A percentile compares a stretch with the other conserved stretches of the same genome.
These are phyloP conservation scores for Serendipita sp. DNA, from an alignment of 768 basidiomycete species.

Conservation along the genomic window DNA sequence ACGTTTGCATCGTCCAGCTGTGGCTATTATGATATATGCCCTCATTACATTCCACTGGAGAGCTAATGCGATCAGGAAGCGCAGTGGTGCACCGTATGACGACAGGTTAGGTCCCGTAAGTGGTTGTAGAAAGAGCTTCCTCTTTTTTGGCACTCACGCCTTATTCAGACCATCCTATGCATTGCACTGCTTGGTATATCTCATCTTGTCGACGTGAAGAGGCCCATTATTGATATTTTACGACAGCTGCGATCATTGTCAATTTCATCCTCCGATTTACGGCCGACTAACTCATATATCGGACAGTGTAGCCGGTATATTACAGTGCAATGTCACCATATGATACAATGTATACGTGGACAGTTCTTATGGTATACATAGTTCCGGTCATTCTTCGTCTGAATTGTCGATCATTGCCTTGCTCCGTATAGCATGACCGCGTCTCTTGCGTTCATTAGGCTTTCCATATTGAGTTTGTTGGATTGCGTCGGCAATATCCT, in stretches of 20 bases:
- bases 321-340: background rate
- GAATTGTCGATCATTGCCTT: background rate
- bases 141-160: conserved; percentile 5
- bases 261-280: conserved; percentile 79
- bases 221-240: conserved; percentile 6
- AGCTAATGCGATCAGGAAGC: conserved; percentile 76
- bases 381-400: background rate
- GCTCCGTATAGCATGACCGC: background rate
- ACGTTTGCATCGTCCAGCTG: conserved; percentile 35
- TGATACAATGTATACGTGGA: background rate
- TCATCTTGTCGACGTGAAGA: conserved; percentile 2
- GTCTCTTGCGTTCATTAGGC: background rate
- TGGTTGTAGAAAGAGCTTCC: conserved; percentile 15
- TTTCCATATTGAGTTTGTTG: background rate
- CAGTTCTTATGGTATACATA: too few relatives aligned
- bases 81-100: conserved; percentile 90
- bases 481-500: background rate
- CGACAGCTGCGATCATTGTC: conserved; percentile 62
- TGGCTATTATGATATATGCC: conserved; percentile 95
- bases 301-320: background rate
- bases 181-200: conserved; percentile 56
- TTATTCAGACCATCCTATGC: conserved; percentile 58
- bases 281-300: conserved; percentile 6
- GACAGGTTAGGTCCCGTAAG: conserved; percentile 88
- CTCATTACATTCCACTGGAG: conserved; percentile 94